Percentiles rank a stretch among this genome's conserved stretches.
Evolutionary conservation across 116 monocot genomes (phyloP).

Genomic region (Posidonia oceanica): DNA sequence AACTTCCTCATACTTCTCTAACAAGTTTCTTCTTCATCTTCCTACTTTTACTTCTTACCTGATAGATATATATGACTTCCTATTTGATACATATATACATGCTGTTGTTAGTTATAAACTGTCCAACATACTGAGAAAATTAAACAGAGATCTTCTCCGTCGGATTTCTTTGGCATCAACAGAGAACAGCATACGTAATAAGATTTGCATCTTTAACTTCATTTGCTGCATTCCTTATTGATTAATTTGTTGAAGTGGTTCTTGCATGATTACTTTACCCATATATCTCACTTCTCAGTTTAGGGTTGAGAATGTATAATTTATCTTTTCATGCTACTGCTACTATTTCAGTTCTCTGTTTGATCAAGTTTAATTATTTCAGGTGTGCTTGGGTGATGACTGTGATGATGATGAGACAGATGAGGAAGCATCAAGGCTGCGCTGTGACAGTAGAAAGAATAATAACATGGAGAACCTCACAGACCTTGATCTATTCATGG

Average conservation of each 20-base stretch:
- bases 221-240: too few relatives aligned
- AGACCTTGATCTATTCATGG: slow-evolving; percentile 23
- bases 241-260: too few relatives aligned
- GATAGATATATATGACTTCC: too few relatives aligned
- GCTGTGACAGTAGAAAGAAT: background rate
- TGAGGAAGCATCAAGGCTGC: background rate
- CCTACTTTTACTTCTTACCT: background rate
- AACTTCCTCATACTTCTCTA: background rate
- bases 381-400: slow-evolving; percentile 10
- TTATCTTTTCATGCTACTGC: too few relatives aligned
- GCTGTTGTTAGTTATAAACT: too few relatives aligned
- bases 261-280: too few relatives aligned
- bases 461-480: background rate
- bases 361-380: background rate
- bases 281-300: background rate
- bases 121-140: too few relatives aligned
- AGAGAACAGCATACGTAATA: too few relatives aligned
- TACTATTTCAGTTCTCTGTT: background rate
- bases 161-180: too few relatives aligned
- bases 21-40: background rate
- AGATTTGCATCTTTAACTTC: too few relatives aligned
- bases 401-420: background rate
- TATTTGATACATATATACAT: too few relatives aligned
- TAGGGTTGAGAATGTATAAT: background rate
- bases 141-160: too few relatives aligned